Base-by-base conservation (phyloP, 1,284 basidiomycete species). In the Sutorius eximius region DNA sequence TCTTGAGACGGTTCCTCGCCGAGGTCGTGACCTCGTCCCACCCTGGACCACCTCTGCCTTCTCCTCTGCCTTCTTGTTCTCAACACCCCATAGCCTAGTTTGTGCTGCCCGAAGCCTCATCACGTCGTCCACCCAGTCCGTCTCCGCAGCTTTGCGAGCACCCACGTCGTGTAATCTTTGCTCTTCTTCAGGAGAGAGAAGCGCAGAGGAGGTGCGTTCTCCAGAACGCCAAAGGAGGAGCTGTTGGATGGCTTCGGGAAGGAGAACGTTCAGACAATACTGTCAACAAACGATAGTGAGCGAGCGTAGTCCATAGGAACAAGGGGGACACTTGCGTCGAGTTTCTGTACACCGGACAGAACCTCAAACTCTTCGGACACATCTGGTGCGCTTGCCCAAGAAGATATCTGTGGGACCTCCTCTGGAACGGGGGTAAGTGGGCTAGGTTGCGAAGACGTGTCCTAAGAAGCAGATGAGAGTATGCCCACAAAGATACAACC, bases 181-280 rank as follows among this genome's bases (percentile, higher is more conserved):
- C 69, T 91, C 88, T 55, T 86, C 83, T 24, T 73, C 73, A 0
- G 69, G 64, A 2, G 79, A 67, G 16, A 85, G 75, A 11, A 87
- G 69, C 2, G 74, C 71, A 6, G 74, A 45, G 0, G 76, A 75
- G 1, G 64, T 75, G 20, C 88, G 85, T 34, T 78, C 69, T 2
- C 83, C 86, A 15, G 72, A 72, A 16, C 86, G 80, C 86, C 87
- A 89, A 15, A 89, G 70, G 8, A 88, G 72, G 16, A 91, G 74
- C 64, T 91, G 88, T 41, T 85, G 73, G 37, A 87, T 74, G 2
- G 83, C 77, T 68, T 89, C 87, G 4, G 82, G 85, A 10, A 88
- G 74, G 12, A 91, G 78, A 24, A 91, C 77, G 57, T 86, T 82
- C 29, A 80, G 71, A 65, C 85, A 88, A 61, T 89, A 91, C 87